Evolutionary conservation across 2,329 filamentous ascomycete genomes (phyloP).

Genomic region (Akanthomyces uredinophilus): DNA sequence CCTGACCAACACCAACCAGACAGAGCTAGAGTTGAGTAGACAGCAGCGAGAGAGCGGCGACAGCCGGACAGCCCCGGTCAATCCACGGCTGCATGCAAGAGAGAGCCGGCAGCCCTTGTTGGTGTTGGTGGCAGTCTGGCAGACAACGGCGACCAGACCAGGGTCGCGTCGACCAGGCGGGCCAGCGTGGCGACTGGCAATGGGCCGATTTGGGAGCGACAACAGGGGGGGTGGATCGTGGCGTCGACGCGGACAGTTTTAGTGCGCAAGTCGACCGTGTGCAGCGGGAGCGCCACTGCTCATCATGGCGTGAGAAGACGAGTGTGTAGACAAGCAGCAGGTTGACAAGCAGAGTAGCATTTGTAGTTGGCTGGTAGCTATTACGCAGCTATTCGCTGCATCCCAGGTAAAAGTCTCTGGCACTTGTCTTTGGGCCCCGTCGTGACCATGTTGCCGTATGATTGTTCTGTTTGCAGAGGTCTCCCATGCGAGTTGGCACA

Average conservation of each 20-base stretch:
- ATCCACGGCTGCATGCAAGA: background rate
- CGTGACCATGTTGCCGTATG: background rate
- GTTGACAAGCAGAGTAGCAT: background rate
- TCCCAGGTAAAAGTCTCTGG: background rate
- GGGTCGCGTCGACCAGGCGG: background rate
- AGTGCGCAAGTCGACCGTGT: background rate
- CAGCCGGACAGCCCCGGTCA: conserved; percentile 6
- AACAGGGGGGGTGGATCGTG: conserved; percentile 11
- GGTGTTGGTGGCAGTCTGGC: background rate
- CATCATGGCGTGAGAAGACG: background rate
- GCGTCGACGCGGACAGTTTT: conserved; percentile 3
- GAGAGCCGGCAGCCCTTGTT: background rate
- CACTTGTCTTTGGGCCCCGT: background rate
- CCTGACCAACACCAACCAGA: background rate
- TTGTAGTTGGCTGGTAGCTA: background rate
- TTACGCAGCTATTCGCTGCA: background rate
- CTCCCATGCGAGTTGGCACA: conserved; percentile 1
- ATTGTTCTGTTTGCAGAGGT: background rate
- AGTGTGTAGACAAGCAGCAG: background rate
- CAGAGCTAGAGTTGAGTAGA: background rate
- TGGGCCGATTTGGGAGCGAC: conserved; percentile 12
- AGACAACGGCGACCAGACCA: conserved; percentile 3
- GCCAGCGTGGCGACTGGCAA: conserved; percentile 1
- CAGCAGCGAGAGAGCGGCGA: background rate
- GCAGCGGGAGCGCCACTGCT: background rate